Percentiles rank a stretch among this genome's conserved stretches.
Conservation (phyloP, 352 stramenopile species). For the Aphanomyces stellatus region DNA sequence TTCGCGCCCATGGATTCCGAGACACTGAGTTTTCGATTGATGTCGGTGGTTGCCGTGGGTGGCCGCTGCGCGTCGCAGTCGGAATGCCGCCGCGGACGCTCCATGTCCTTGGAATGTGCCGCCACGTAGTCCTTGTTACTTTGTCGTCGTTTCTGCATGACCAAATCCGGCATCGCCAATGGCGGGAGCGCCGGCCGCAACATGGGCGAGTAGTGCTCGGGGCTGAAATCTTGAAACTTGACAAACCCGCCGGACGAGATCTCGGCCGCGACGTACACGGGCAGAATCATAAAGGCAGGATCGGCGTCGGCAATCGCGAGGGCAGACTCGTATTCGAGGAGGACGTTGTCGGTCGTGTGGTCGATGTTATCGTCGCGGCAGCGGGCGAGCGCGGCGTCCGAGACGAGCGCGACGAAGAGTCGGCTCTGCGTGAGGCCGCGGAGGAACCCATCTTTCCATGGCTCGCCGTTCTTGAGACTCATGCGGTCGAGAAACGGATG, state of each 20-base stretch:
- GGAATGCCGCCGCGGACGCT: not conserved
- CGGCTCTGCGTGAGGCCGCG: not conserved
- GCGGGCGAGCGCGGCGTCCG: not conserved
- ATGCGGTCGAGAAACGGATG: conserved; percentile 5
- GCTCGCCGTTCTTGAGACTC: conserved; percentile 3
- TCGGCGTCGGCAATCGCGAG: not conserved
- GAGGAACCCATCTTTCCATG: conserved; percentile 11
- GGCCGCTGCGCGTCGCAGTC: not conserved
- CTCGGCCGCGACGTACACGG: not conserved
- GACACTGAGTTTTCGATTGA: conserved; percentile 2
- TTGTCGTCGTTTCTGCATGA: not conserved
- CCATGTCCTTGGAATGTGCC: not conserved
- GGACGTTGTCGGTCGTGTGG: not conserved
- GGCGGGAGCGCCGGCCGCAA: no score
- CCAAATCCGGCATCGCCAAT: no score
- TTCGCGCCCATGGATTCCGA: not conserved
- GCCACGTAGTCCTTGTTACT: no score
- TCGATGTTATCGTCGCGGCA: not conserved
- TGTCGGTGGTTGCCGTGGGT: not conserved
- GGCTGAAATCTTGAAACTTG: conserved; percentile 11
- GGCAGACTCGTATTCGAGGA: conserved; percentile 8
- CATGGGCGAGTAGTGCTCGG: not conserved
- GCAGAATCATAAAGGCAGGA: not conserved
- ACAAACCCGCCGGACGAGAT: not conserved
- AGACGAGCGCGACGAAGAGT: conserved; percentile 2